Evolutionary conservation across 768 basidiomycete species (phyloP).

Genomic region (Tephrocybe sp.): DNA sequence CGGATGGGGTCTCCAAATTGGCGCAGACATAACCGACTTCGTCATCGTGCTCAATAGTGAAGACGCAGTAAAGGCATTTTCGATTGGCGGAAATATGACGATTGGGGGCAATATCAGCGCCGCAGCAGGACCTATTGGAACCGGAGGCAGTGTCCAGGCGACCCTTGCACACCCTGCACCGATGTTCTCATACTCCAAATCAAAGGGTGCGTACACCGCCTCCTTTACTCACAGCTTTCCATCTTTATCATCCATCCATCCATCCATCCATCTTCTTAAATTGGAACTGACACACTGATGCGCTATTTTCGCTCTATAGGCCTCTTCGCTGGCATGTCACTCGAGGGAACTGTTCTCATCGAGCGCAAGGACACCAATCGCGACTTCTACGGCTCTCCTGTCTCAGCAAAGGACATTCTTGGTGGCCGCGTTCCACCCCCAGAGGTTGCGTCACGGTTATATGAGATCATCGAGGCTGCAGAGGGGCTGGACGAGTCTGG

Average conservation of each 20-base stretch:
- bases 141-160: constrained; percentile 87
- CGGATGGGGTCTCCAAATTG: constrained; percentile 94
- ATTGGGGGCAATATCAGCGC: constrained; percentile 89
- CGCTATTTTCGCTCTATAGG: constrained; percentile 42
- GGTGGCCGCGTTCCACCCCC: constrained; percentile 96
- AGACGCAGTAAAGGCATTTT: constrained; percentile 94
- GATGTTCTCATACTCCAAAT: constrained; percentile 97
- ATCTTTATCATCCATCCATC: neutral
- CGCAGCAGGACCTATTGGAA: constrained; percentile 90
- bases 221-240: neutral
- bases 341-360: constrained; percentile 93
- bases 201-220: constrained; percentile 64
- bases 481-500: constrained; percentile 89
- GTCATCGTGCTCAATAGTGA: constrained; percentile 97
- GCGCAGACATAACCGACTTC: constrained; percentile 93
- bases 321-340: constrained; percentile 89
- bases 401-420: constrained; percentile 89
- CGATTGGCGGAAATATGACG: constrained; percentile 92
- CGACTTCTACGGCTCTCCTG: constrained; percentile 91
- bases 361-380: constrained; percentile 96
- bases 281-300: constrained; percentile 2
- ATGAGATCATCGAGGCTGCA: constrained; percentile 96
- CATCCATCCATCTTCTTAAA: neutral
- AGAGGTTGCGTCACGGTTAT: constrained; percentile 87
- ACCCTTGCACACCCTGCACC: constrained; percentile 90